Base-by-base conservation (phyloP, 2,329 filamentous ascomycete species). In the Hypoxylon sp. region DNA sequence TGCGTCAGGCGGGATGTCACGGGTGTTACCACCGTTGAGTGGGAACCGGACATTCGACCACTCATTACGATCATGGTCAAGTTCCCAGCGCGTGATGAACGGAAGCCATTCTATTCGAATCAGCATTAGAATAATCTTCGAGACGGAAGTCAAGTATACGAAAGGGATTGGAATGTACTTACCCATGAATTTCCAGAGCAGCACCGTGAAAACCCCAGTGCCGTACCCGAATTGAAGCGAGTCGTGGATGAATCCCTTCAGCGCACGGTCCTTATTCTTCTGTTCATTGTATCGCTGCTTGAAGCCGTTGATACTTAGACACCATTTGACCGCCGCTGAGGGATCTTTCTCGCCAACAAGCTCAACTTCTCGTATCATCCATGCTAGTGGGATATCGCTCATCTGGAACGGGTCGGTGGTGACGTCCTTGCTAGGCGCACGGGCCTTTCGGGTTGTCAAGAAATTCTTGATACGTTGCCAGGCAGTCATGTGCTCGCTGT, bases 351-450 rank as follows among this genome's bases (percentile, higher is more conserved):
- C 53, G 2, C 79, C 80, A 0, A 83, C 77, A 2, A 80, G 76
- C 72, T 82, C 79, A 3, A 86, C 76, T 69, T 86, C 85, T 1
- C 81, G 79, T 40, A 86, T 82, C 85, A 87, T 87, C 85, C 85
- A 87, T 7, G 81, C 81, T 1, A 87, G 77, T 1, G 85, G 81
- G 20, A 86, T 80, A 65, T 87, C 84, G 25, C 84, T 86, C 76
- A 87, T 77, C 74, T 83, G 82, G 42, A 82, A 76, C 0, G 74
- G 77, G 22, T 82, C 81, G 0, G 72, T 53, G 1, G 74, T 65
- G 1, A 81, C 64, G 17, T 81, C 76, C 30, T 70, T 73, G 50
- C 72, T 79, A 2, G 79, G 69, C 48, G 74, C 74, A 1, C 74
- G 76, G 5, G 79, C 60, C 65, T 77, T 81, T 22, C 78, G 75